Evolutionary conservation across 2,329 filamentous ascomycete genomes (phyloP).

Genomic region (Aaosphaeria pasadenensis): DNA sequence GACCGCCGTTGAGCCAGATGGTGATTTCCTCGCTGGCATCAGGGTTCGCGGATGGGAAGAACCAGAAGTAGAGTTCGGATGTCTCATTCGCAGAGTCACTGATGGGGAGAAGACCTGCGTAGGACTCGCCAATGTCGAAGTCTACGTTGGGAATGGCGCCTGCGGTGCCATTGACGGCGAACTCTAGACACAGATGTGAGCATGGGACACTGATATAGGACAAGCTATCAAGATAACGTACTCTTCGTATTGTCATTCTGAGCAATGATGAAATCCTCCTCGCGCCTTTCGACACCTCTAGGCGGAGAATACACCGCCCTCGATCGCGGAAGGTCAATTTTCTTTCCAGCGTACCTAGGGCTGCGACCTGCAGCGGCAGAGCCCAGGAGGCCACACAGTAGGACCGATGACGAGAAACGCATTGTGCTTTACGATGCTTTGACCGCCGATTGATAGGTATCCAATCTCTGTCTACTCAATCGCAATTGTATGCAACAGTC

Average conservation of each 20-base stretch:
- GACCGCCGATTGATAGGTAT: too few species aligned
- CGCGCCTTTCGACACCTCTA: slow-evolving; percentile 17
- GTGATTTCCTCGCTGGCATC: slow-evolving; percentile 49
- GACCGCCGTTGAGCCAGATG: slow-evolving; percentile 47
- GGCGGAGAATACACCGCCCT: slow-evolving; percentile 17
- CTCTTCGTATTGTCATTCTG: slow-evolving; percentile 42
- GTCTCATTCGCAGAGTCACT: slow-evolving; percentile 44
- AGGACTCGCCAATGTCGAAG: slow-evolving; percentile 45
- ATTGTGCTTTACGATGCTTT: too few species aligned
- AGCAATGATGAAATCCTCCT: slow-evolving; percentile 31
- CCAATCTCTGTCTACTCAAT: too few species aligned
- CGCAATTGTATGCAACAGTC: too few species aligned
- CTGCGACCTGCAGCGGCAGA: slow-evolving; percentile 25
- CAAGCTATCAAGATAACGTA: slow-evolving; percentile 6
- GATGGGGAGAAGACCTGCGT: slow-evolving; percentile 53
- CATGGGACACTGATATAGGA: background rate
- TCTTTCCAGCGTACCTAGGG: slow-evolving; percentile 27
- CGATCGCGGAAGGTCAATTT: slow-evolving; percentile 23
- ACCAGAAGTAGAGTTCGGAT: slow-evolving; percentile 54
- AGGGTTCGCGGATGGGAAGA: slow-evolving; percentile 52
- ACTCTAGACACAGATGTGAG: slow-evolving; percentile 21
- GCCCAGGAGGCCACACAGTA: slow-evolving; percentile 21
- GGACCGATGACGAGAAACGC: background rate
- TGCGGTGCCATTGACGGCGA: slow-evolving; percentile 35
- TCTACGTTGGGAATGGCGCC: slow-evolving; percentile 47